A percentile compares a stretch with the other conserved stretches of the same genome.
Evolutionary conservation across 1,284 basidiomycete genomes (phyloP).

Genomic region (Cutaneotrichosporon cavernicola): DNA sequence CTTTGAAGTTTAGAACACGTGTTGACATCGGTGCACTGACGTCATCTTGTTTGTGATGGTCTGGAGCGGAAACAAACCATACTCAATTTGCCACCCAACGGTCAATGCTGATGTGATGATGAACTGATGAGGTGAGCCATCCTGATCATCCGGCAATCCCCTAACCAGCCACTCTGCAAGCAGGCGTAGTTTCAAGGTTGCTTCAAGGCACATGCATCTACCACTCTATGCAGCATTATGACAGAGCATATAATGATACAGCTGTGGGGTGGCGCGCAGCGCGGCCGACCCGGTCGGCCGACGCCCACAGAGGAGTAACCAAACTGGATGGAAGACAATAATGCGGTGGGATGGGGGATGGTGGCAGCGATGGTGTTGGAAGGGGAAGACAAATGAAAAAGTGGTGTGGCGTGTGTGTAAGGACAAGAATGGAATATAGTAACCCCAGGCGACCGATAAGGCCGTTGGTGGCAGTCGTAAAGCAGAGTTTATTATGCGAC

Average conservation of each 20-base stretch:
- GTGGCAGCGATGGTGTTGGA: not conserved
- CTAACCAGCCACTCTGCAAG: not conserved
- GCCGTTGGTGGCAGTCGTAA: not conserved
- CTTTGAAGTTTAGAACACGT: not conserved
- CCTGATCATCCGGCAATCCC: not conserved
- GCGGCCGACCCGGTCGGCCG: conserved; percentile 9
- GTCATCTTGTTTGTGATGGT: not conserved
- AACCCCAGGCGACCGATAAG: not conserved
- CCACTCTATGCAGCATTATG: conserved; percentile 11
- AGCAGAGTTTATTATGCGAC: not conserved
- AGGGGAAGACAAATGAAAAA: conserved; percentile 1
- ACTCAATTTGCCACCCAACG: not conserved
- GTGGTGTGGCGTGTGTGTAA: not conserved
- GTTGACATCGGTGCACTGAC: not conserved
- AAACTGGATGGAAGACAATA: conserved; percentile 1
- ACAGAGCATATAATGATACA: conserved; percentile 18
- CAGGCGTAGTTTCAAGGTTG: not conserved
- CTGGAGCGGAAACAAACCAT: too few relatives aligned
- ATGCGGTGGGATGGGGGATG: conserved; percentile 6
- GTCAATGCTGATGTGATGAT: not conserved
- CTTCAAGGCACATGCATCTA: conserved; percentile 14
- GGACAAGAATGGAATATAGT: not conserved
- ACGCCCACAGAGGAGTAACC: not conserved
- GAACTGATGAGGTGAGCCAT: not conserved
- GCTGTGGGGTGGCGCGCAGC: conserved; percentile 9